These are phyloP conservation scores for Aspergillus cavernicola DNA, from an alignment of 495 filamentous ascomycete genomes.

Conservation along the genomic window DNA sequence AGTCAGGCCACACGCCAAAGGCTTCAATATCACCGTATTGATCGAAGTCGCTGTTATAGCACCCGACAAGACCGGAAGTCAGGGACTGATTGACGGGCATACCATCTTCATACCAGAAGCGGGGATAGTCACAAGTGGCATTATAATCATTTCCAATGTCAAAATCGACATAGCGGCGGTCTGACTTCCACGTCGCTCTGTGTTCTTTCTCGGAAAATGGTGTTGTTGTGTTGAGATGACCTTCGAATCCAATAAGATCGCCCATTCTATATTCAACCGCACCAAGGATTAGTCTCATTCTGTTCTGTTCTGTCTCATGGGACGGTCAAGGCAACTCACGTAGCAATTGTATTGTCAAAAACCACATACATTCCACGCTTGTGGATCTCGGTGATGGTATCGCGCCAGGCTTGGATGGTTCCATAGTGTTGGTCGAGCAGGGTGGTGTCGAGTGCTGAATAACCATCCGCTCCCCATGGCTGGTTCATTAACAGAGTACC, in stretches of 20 bases:
- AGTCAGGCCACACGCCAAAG: constrained; percentile 68
- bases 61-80: constrained; percentile 47
- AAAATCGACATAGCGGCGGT: constrained; percentile 60
- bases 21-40: constrained; percentile 66
- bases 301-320: neutral
- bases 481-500: constrained; percentile 65
- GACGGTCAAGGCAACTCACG: constrained; percentile 37
- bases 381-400: constrained; percentile 62
- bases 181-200: constrained; percentile 53
- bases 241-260: constrained; percentile 64
- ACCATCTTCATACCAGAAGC: constrained; percentile 64
- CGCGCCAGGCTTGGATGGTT: constrained; percentile 56
- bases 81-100: constrained; percentile 43
- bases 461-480: constrained; percentile 66
- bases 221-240: constrained; percentile 59
- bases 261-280: constrained; percentile 53
- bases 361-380: constrained; percentile 65
- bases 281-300: too few relatives aligned
- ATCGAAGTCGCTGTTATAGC: constrained; percentile 67
- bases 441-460: constrained; percentile 64
- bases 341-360: constrained; percentile 69
- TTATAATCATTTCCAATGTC: constrained; percentile 54
- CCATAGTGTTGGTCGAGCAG: constrained; percentile 68
- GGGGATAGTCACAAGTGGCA: constrained; percentile 56
- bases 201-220: constrained; percentile 57